Conservation (phyloP, 495 filamentous ascomycete species). For the Penicillium malachiteum region DNA sequence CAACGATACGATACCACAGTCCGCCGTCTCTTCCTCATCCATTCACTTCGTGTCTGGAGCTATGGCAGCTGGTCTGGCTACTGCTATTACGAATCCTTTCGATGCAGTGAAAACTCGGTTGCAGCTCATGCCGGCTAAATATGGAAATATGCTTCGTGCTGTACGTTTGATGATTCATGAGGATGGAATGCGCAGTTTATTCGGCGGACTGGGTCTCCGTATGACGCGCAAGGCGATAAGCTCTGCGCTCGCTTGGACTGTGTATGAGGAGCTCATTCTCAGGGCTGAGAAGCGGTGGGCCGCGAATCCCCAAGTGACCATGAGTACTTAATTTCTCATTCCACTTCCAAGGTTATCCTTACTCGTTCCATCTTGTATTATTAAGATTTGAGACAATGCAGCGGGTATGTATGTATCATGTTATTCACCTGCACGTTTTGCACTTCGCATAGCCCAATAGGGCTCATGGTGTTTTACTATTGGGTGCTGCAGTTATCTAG, state of each 20-base stretch:
- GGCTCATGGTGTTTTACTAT: neutral
- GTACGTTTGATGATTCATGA: slow-evolving; percentile 72
- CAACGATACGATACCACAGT: slow-evolving; percentile 15
- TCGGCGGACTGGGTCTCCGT: slow-evolving; percentile 82
- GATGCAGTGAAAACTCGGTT: slow-evolving; percentile 94
- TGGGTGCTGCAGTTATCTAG: slow-evolving; percentile 3
- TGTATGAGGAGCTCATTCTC: slow-evolving; percentile 91
- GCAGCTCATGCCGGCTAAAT: slow-evolving; percentile 81
- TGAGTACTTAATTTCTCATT: slow-evolving; percentile 10
- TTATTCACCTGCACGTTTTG: slow-evolving; percentile 6
- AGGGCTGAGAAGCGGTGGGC: slow-evolving; percentile 66
- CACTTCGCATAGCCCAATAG: slow-evolving; percentile 5
- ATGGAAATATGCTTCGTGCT: slow-evolving; percentile 82
- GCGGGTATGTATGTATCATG: slow-evolving; percentile 7
- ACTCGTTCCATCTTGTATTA: slow-evolving; percentile 17
- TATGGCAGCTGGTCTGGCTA: slow-evolving; percentile 76
- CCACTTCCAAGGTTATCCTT: neutral
- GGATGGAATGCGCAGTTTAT: slow-evolving; percentile 78
- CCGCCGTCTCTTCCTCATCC: slow-evolving; percentile 51
- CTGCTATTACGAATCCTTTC: slow-evolving; percentile 90
- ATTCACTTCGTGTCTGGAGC: slow-evolving; percentile 86
- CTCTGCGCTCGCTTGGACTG: slow-evolving; percentile 89
- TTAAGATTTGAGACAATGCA: slow-evolving; percentile 3
- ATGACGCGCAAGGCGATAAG: slow-evolving; percentile 91
- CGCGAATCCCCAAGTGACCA: slow-evolving; percentile 25